Conservation (phyloP, 1,284 basidiomycete species). For the Leccinum pachyderme region DNA sequence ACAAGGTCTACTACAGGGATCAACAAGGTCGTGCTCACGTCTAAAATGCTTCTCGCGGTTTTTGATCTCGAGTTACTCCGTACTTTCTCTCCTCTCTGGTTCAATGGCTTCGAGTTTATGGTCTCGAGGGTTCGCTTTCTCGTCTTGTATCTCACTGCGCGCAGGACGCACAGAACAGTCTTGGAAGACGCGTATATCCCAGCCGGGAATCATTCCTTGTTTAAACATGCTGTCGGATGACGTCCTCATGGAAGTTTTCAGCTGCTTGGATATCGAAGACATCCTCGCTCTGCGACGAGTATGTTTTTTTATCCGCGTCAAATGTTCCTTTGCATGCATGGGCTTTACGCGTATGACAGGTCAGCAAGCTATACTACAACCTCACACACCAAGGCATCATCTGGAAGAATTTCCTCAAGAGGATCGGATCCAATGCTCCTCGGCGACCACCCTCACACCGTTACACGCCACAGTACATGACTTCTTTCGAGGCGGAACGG, state of each 20-base stretch:
- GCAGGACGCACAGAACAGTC: slow-evolving; percentile 15
- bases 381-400: slow-evolving; percentile 65
- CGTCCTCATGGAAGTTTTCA: slow-evolving; percentile 49
- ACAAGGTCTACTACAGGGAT: slow-evolving; percentile 17
- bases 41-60: slow-evolving; percentile 18
- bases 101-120: slow-evolving; percentile 27
- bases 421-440: slow-evolving; percentile 54
- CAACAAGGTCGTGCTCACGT: slow-evolving; percentile 18
- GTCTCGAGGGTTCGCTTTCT: slow-evolving; percentile 20
- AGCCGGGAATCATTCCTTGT: slow-evolving; percentile 22
- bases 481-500: slow-evolving; percentile 60
- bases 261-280: slow-evolving; percentile 50
- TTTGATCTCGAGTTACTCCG: neutral
- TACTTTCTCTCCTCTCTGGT: slow-evolving; percentile 7
- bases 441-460: slow-evolving; percentile 60
- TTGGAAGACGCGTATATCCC: slow-evolving; percentile 27
- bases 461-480: slow-evolving; percentile 41
- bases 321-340: neutral
- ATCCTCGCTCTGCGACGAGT: slow-evolving; percentile 53
- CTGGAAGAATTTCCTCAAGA: slow-evolving; percentile 63
- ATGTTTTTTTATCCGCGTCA: slow-evolving; percentile 17
- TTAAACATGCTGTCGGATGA: slow-evolving; percentile 39
- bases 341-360: slow-evolving; percentile 35
- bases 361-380: slow-evolving; percentile 52
- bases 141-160: slow-evolving; percentile 14